Conservation (phyloP, 495 filamentous ascomycete species). For the Hypoxylon rickii region DNA sequence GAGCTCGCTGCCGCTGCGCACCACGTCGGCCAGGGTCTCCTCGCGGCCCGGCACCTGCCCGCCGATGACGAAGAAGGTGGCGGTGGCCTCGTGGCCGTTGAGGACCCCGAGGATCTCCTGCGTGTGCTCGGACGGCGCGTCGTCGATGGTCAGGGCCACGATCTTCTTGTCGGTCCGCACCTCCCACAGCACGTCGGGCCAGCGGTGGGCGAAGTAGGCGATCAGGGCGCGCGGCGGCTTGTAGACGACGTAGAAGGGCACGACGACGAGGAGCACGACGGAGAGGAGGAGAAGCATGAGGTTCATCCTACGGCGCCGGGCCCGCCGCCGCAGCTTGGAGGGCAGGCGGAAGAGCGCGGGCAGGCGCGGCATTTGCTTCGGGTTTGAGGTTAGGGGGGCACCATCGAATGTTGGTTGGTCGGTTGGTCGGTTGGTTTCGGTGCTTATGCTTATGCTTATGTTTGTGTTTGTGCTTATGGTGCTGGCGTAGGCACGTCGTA, state of each 20-base stretch:
- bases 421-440: not conserved
- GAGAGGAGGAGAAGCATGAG: constrained; percentile 50
- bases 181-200: constrained; percentile 78
- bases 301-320: constrained; percentile 58
- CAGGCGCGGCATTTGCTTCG: constrained; percentile 42
- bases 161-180: constrained; percentile 60
- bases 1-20: constrained; percentile 70
- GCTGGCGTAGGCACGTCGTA: too few relatives aligned
- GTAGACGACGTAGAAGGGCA: constrained; percentile 70
- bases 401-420: not conserved
- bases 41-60: constrained; percentile 68
- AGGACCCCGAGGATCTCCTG: constrained; percentile 69
- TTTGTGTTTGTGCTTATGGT: too few relatives aligned
- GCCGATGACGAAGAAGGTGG: constrained; percentile 83
- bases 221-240: constrained; percentile 73
- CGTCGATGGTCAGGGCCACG: constrained; percentile 83
- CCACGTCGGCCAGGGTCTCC: constrained; percentile 60
- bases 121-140: constrained; percentile 76
- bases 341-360: constrained; percentile 54
- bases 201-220: constrained; percentile 66
- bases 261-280: too few relatives aligned
- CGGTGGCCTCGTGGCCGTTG: constrained; percentile 58
- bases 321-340: constrained; percentile 55
- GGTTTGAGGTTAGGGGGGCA: not conserved
- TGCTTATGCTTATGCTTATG: not conserved